Percentiles rank a stretch among this genome's conserved stretches.
Conservation (phyloP, 2,329 filamentous ascomycete genomes). For the Aspergillus quadrilineatus region DNA sequence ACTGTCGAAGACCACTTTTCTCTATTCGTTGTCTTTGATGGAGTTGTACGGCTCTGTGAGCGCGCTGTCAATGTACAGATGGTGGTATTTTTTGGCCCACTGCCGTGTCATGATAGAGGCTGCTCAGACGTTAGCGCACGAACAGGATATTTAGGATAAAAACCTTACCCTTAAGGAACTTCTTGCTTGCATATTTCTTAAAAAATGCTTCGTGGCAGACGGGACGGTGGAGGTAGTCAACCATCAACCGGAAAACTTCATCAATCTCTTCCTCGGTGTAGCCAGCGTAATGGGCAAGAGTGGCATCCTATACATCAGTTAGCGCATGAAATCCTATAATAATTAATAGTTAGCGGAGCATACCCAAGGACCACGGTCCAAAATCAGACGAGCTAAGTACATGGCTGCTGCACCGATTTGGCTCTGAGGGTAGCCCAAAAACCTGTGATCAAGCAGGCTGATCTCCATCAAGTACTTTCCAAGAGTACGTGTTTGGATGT, state of each 20-base stretch:
- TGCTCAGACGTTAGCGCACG: slow-evolving; percentile 41
- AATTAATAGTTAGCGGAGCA: slow-evolving; percentile 34
- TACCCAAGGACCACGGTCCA: slow-evolving; percentile 91
- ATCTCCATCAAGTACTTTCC: slow-evolving; percentile 99
- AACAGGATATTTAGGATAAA: neutral
- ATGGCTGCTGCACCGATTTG: slow-evolving; percentile 89
- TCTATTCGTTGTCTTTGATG: slow-evolving; percentile 35
- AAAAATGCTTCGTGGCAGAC: slow-evolving; percentile 96
- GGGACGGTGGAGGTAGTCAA: slow-evolving; percentile 90
- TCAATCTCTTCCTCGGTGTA: slow-evolving; percentile 92
- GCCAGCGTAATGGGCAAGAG: slow-evolving; percentile 84
- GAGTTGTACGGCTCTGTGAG: slow-evolving; percentile 32
- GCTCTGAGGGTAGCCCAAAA: slow-evolving; percentile 85
- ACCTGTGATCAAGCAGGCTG: slow-evolving; percentile 88
- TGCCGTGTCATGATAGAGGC: slow-evolving; percentile 87
- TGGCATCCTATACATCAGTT: slow-evolving; percentile 64
- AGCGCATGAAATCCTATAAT: slow-evolving; percentile 7
- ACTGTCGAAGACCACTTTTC: slow-evolving; percentile 24
- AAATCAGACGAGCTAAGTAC: slow-evolving; percentile 87
- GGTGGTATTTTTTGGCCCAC: slow-evolving; percentile 81
- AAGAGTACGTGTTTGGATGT: slow-evolving; percentile 94
- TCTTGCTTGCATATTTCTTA: slow-evolving; percentile 99
- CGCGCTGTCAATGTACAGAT: slow-evolving; percentile 38
- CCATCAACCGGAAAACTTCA: slow-evolving; percentile 89
- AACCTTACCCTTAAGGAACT: slow-evolving; percentile 89